These are phyloP conservation scores for Gossypium bickii DNA, from an alignment of 345 rosid species.

Conservation along the genomic window DNA sequence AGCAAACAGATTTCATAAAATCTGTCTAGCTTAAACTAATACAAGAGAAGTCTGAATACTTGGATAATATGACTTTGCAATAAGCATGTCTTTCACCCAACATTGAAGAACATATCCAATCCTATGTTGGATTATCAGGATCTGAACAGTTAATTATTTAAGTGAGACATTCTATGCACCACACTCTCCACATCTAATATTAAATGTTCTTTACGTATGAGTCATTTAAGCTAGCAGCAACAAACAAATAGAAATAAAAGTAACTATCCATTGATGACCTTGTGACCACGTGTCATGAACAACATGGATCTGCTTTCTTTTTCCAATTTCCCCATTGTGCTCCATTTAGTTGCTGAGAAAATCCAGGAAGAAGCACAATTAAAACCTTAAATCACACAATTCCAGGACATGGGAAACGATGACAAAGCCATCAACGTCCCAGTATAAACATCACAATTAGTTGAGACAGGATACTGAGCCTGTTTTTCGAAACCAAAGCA, in stretches of 20 bases:
- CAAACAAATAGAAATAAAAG: constrained; percentile 1
- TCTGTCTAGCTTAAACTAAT: not conserved
- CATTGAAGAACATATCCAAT: not conserved
- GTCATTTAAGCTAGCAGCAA: not conserved
- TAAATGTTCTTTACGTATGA: not conserved
- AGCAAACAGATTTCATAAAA: not conserved
- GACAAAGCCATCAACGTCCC: constrained; percentile 13
- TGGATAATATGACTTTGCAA: not conserved
- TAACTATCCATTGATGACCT: constrained; percentile 23
- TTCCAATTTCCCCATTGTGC: constrained; percentile 34
- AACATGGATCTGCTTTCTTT: constrained; percentile 37
- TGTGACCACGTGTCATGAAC: constrained; percentile 35
- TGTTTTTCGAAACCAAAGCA: constrained; percentile 3
- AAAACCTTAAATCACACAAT: constrained; percentile 6
- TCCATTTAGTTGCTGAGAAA: constrained; percentile 46
- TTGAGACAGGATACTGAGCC: not conserved
- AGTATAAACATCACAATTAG: constrained; percentile 3
- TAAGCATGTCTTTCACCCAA: not conserved
- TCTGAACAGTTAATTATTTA: not conserved
- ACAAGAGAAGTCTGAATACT: not conserved
- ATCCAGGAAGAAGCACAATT: constrained; percentile 29
- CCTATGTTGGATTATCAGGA: not conserved
- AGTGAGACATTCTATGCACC: constrained; percentile 2
- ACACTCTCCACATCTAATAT: not conserved
- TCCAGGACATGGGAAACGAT: constrained; percentile 7